A percentile compares a stretch with the other conserved stretches of the same genome.
These are phyloP conservation scores for Fusarium sp. DNA, from an alignment of 2,329 filamentous ascomycete genomes.

Conservation along the genomic window DNA sequence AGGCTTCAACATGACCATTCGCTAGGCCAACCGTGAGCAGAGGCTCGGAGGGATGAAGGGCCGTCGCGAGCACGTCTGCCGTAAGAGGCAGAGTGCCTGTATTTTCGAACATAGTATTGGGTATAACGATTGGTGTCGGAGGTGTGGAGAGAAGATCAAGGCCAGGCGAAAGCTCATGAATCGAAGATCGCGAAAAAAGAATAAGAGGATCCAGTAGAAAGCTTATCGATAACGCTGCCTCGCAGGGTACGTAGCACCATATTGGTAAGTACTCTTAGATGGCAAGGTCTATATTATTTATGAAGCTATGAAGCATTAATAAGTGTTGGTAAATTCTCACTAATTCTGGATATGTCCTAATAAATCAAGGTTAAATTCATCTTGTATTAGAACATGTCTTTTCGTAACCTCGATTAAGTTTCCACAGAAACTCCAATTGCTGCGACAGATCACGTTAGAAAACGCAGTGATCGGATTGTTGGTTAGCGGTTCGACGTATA, in stretches of 20 bases:
- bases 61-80: conserved; percentile 89
- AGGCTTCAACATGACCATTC: conserved; percentile 87
- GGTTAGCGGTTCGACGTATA: no score
- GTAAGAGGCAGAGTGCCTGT: conserved; percentile 89
- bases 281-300: no score
- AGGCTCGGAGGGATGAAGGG: conserved; percentile 85
- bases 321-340: background rate
- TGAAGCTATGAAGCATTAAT: background rate
- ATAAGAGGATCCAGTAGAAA: background rate
- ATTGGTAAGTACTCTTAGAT: background rate
- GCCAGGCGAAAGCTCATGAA: background rate
- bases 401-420: no score
- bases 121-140: background rate
- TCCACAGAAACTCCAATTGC: no score
- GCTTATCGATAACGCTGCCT: background rate
- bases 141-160: background rate
- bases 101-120: conserved; percentile 81
- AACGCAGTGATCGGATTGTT: no score
- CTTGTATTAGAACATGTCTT: no score
- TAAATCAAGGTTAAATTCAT: background rate
- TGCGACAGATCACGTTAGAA: no score
- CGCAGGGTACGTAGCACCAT: background rate
- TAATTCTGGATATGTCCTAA: background rate
- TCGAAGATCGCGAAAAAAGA: background rate
- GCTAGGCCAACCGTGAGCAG: conserved; percentile 88